Evolutionary conservation across 1,284 basidiomycete species (phyloP), one percentile per base, ranked within the genome.

Genomic region (Tranzscheliella williamsii): DNA sequence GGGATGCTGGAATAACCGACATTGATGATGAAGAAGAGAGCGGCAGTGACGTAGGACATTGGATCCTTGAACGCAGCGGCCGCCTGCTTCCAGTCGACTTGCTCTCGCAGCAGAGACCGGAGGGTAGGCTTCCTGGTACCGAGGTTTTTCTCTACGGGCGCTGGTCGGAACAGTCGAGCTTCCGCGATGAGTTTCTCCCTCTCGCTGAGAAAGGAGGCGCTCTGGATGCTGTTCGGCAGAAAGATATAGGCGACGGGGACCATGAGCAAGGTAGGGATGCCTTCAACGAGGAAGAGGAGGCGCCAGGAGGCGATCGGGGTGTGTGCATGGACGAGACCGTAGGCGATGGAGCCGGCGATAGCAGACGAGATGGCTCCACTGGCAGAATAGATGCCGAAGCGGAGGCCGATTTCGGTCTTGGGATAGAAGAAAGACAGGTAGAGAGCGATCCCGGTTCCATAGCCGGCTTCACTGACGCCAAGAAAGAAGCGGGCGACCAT

Each of bases 341-440:
- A 76, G 15, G 73, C 73, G 2, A 75, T 52, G n/a, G 69, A 49
- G 1, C 72, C 66, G 2, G 53, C 71, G 15, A 75, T 48, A 1
- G 67, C 64, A 12, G 40, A 33, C 12, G 62, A 58, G 13, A 60
- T 35, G 13, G 55, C 55, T 9, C 53, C 51, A 4, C 53, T 46
- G 1, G 57, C 46, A 5, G 70, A 46, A 29, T 54, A 72, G 13
- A 44, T 29, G 2, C 48, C 72, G 32, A 74, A 75, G 12, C 75
- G 48, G 21, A 75, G 34, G 0, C 75, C 75, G 15, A 76, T 58
- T 33, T 77, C 75, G 3, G 48, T 62, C 13, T 48, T 48, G 2
- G 68, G 70, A 16, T 71, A 77, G 53, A 77, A 75, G 44, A 75
- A 73, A 24, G 45, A 48, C 4, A 71, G 39, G 24, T 67, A 75